Conservation (phyloP, 495 filamentous ascomycete species). For the Tuber melanosporum region DNA sequence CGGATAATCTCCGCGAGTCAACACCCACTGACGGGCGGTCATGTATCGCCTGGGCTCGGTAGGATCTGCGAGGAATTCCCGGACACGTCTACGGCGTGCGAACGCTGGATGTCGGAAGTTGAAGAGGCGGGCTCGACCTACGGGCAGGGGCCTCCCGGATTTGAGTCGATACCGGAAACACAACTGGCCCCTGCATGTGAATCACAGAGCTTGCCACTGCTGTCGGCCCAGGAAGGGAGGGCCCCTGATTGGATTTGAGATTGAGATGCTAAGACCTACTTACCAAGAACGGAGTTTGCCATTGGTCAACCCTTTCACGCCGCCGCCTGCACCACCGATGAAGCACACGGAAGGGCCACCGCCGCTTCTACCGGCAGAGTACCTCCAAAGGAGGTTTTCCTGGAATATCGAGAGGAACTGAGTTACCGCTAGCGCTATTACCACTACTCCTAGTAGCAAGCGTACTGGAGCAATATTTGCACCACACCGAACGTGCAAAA, state of each 20-base stretch:
- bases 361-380: not conserved
- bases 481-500: not conserved
- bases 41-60: not conserved
- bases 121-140: not conserved
- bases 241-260: not conserved
- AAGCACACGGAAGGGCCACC: not conserved
- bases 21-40: not conserved
- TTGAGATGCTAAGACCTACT: not conserved
- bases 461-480: not conserved
- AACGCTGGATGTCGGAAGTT: not conserved
- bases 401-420: not conserved
- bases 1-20: not conserved
- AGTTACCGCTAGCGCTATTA: not conserved
- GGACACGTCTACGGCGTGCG: not conserved
- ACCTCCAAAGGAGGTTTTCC: not conserved
- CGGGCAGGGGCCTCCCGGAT: not conserved
- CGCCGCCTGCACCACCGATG: not conserved
- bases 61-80: not conserved
- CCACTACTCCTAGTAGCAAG: not conserved
- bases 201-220: not conserved
- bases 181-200: not conserved
- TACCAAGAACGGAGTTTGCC: not conserved
- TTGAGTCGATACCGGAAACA: not conserved
- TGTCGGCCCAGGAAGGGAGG: not conserved
- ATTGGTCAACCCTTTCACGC: not conserved